Base-by-base conservation (phyloP, 2,329 filamentous ascomycete genomes). In the Pochonia chlamydosporia region DNA sequence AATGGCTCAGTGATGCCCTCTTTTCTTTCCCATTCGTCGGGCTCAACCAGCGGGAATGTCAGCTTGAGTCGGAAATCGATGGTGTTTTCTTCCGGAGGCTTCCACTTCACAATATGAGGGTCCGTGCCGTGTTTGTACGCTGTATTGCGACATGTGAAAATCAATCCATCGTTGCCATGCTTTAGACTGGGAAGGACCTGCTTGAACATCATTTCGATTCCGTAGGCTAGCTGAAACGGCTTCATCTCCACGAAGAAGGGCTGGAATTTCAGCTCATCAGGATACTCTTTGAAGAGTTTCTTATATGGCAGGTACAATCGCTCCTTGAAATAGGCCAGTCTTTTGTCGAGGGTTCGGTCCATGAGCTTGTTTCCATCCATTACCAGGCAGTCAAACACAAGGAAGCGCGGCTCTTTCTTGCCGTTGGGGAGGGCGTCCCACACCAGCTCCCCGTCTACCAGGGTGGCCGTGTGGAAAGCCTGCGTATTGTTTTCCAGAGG, bases 41-140 rank as follows among this genome's bases (percentile, higher is more conserved):
- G 85, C 49, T 87, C 78, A n/a, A 85, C 73, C 1, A 74, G 61
- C 0, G 87, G 86, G 59, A 96, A 97, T 11, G 78, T 74, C 37
- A 99, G 76, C 44, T 79, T 80, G 57, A 97, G 76, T 36, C 86
- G 80, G 65, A 96, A 96, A 64, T 99, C 93, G 56, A 99, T 82
- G 0, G 90, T 95, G 70, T 99, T 99, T 65, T 99, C 93, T 54
- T 88, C 77, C 4, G 89, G 89, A 0, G 92, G 90, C 69, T 99
- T 99, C 93, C 93, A 99, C 67, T 99, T 99, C 33, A 99, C 74
- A 53, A 96, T 99, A 64, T 96, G 85, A 43, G 81, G 81, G 66
- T 99, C 93, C 11, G 93, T 99, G 55, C 93, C 93, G 55, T 87
- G 85, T 57, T 85, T 84, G 71, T 99, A 99, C 9, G 85, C 78